Conservation (phyloP, 2,329 filamentous ascomycete genomes). For the Hirsutella thompsonii region DNA sequence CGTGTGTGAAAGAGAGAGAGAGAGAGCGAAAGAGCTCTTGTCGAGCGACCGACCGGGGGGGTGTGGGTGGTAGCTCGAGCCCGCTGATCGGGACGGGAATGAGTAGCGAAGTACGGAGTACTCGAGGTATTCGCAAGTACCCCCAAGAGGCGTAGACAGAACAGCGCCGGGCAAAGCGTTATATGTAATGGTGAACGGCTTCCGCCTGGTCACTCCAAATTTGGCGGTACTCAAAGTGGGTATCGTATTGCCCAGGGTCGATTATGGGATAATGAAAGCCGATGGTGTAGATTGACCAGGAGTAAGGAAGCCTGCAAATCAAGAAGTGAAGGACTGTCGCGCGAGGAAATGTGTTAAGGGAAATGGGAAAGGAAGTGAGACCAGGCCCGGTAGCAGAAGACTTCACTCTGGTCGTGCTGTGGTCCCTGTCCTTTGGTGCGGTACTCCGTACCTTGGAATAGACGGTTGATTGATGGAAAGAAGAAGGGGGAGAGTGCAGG, state of each 20-base stretch:
- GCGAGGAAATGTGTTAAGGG: slow-evolving; percentile 20
- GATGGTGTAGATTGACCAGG: background rate
- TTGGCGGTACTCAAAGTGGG: too few relatives aligned
- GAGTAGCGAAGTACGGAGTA: background rate
- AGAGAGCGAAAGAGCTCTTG: background rate
- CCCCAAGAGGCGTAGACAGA: too few relatives aligned
- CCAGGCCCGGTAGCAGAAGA: slow-evolving; percentile 13
- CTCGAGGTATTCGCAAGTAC: too few relatives aligned
- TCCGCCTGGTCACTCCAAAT: too few relatives aligned
- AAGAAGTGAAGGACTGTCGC: slow-evolving; percentile 16
- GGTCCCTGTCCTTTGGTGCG: too few relatives aligned
- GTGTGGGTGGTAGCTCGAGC: background rate
- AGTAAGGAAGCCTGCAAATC: slow-evolving; percentile 7
- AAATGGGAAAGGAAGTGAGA: slow-evolving; percentile 14
- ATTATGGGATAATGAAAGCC: too few relatives aligned
- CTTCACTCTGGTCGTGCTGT: too few relatives aligned
- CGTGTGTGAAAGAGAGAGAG: too few relatives aligned
- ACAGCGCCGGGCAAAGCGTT: too few relatives aligned
- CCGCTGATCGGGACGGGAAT: background rate
- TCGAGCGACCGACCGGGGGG: background rate
- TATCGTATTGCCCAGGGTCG: too few relatives aligned
- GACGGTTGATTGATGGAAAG: background rate
- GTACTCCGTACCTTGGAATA: slow-evolving; percentile 9
- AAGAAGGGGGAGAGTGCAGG: background rate
- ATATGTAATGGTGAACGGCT: too few relatives aligned